These are phyloP conservation scores for Fusarium oligoseptatum DNA, from an alignment of 2,329 filamentous ascomycete genomes.

Conservation along the genomic window DNA sequence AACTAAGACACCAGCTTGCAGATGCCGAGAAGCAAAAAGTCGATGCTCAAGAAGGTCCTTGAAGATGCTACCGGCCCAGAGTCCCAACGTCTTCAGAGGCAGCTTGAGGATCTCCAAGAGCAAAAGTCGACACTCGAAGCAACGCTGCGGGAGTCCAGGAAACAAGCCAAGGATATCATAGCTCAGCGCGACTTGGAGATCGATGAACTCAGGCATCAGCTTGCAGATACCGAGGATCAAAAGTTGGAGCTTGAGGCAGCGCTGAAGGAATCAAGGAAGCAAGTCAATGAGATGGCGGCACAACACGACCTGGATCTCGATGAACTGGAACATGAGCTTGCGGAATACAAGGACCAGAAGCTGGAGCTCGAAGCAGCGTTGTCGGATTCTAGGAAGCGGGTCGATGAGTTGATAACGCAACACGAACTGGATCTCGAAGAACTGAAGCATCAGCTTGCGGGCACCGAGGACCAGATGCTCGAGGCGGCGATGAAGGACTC, in stretches of 20 bases:
- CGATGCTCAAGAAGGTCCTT: background rate
- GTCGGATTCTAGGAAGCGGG: background rate
- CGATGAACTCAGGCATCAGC: background rate
- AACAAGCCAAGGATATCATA: background rate
- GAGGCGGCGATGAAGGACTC: background rate
- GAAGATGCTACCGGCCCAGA: constrained; percentile 45
- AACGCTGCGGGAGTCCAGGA: background rate
- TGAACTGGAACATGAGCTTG: background rate
- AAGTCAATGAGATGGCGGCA: background rate
- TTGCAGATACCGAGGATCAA: background rate
- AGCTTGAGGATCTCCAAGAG: constrained; percentile 62
- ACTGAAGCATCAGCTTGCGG: background rate
- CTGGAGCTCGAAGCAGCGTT: background rate
- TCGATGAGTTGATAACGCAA: background rate
- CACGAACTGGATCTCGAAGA: background rate
- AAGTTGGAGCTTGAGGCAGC: background rate
- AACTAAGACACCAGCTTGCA: background rate
- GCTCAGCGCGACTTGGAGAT: background rate
- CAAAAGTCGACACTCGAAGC: background rate
- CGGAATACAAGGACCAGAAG: background rate
- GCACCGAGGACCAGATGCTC: background rate
- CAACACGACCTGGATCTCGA: background rate
- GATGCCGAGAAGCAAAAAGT: background rate
- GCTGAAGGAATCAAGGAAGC: background rate
- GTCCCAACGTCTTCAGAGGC: constrained; percentile 64